phyloP scores from a whole-genome alignment of 2,329 filamentous ascomycete genomes.

The Penicillium brasilianum region DNA sequence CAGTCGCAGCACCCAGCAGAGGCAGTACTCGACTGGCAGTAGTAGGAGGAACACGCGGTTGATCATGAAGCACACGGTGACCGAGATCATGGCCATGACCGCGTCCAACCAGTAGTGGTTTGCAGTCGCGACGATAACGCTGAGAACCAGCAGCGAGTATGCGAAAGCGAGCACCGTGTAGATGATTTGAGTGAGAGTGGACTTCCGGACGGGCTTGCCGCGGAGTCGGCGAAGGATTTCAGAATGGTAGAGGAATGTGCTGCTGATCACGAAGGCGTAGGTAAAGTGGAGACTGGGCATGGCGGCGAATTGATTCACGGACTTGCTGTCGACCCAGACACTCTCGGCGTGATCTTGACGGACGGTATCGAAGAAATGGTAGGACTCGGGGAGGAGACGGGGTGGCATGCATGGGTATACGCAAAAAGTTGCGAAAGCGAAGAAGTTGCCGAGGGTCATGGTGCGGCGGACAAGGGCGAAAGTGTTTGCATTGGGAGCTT shows the following conservation, averaged over 20 bases:
- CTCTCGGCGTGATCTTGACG: slow-evolving; percentile 60
- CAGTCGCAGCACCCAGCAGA: slow-evolving; percentile 55
- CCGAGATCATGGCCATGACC: slow-evolving; percentile 55
- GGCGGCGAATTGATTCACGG: slow-evolving; percentile 63
- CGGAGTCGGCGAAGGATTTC: slow-evolving; percentile 54
- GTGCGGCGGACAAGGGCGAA: slow-evolving; percentile 64
- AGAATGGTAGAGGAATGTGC: slow-evolving; percentile 59
- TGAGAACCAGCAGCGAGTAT: slow-evolving; percentile 57
- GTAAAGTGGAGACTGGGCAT: slow-evolving; percentile 65
- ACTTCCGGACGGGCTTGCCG: slow-evolving; percentile 48
- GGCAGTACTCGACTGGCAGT: slow-evolving; percentile 57
- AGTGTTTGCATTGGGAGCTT: slow-evolving; percentile 43
- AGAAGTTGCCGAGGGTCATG: slow-evolving; percentile 66
- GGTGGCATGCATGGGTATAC: slow-evolving; percentile 69
- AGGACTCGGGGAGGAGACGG: slow-evolving; percentile 63
- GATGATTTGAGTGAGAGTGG: slow-evolving; percentile 48
- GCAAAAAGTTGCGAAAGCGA: slow-evolving; percentile 67
- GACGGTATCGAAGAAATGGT: slow-evolving; percentile 66
- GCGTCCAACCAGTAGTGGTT: slow-evolving; percentile 65
- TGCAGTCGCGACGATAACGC: slow-evolving; percentile 62
- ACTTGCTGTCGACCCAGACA: slow-evolving; percentile 61
- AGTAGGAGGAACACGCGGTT: slow-evolving; percentile 59
- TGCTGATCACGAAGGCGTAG: slow-evolving; percentile 62
- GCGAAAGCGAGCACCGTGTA: slow-evolving; percentile 54
- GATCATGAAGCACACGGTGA: slow-evolving; percentile 53